phyloP scores from a whole-genome alignment of 345 rosid genomes.

The Schrenkiella parvula region DNA sequence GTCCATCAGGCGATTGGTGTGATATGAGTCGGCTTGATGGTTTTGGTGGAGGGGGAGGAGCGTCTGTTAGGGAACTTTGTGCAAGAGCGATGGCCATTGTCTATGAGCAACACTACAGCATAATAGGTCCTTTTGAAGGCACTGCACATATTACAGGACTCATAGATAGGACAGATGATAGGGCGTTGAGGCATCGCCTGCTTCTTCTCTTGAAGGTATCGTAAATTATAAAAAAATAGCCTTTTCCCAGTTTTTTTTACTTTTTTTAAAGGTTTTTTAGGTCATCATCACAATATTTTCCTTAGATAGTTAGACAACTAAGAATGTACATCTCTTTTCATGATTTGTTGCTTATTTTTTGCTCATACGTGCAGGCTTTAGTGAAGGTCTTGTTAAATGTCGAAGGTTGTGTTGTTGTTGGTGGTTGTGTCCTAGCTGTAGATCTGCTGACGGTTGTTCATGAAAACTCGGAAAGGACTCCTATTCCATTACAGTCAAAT shows the following conservation, averaged over 20 bases:
- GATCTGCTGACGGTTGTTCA: constrained; percentile 94
- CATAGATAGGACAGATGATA: constrained; percentile 91
- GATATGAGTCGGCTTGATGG: constrained; percentile 97
- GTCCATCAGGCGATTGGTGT: constrained; percentile 99
- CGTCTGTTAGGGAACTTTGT: constrained; percentile 98
- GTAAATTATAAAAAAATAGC: not conserved
- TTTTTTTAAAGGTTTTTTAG: not conserved
- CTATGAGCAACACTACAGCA: constrained; percentile 85
- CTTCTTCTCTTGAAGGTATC: constrained; percentile 88
- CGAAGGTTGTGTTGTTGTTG: constrained; percentile 94
- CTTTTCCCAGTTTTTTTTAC: not conserved
- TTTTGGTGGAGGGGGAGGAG: constrained; percentile 98
- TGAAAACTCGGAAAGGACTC: constrained; percentile 97
- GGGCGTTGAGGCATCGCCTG: constrained; percentile 96
- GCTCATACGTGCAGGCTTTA: constrained; percentile 59
- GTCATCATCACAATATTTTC: not conserved
- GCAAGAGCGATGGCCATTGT: constrained; percentile 99
- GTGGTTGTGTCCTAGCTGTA: constrained; percentile 96
- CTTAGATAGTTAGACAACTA: constrained; percentile 6
- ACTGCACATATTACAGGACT: constrained; percentile 92
- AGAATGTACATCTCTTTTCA: constrained; percentile 7
- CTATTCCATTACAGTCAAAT: constrained; percentile 94
- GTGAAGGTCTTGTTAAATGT: constrained; percentile 90
- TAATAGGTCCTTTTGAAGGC: constrained; percentile 94
- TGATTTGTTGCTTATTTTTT: constrained; percentile 16